phyloP scores from a whole-genome alignment of 176 grass and related monocot species.

The Carex kokanica region DNA sequence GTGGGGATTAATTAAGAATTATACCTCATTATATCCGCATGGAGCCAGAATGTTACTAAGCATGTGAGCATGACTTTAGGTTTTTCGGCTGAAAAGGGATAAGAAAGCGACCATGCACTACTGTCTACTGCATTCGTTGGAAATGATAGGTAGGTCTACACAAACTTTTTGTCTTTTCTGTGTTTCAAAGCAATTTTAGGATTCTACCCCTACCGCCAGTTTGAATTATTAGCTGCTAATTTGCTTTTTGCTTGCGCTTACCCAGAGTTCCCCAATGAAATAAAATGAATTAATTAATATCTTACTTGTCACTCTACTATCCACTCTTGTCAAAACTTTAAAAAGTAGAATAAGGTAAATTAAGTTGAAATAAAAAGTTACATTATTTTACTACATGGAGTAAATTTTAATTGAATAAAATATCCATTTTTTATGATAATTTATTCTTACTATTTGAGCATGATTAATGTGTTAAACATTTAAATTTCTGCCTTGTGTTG shows the following conservation, averaged over 20 bases:
- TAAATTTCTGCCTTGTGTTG: not conserved
- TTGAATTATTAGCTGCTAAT: not conserved
- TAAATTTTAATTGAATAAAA: too few relatives aligned
- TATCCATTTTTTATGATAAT: too few relatives aligned
- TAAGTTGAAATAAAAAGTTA: too few relatives aligned
- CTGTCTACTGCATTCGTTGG: not conserved
- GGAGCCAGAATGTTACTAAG: not conserved
- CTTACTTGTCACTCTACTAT: too few relatives aligned
- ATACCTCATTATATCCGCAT: not conserved
- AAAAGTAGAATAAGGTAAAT: too few relatives aligned
- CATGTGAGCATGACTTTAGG: too few relatives aligned
- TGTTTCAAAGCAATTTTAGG: not conserved
- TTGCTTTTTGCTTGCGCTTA: not conserved
- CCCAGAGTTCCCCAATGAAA: too few relatives aligned
- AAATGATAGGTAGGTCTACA: not conserved
- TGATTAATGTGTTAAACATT: not conserved
- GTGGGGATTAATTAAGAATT: too few relatives aligned
- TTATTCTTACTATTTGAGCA: too few relatives aligned
- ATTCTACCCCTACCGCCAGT: not conserved
- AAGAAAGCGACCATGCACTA: constrained; percentile 11
- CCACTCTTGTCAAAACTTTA: too few relatives aligned
- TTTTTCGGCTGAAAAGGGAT: not conserved
- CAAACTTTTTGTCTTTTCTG: not conserved
- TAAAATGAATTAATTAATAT: too few relatives aligned
- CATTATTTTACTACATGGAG: too few relatives aligned